Percentiles rank a stretch among this genome's conserved stretches.
Evolutionary conservation across 192 early-diverging fungal species (phyloP).

Genomic region (Glomus cerebriforme): DNA sequence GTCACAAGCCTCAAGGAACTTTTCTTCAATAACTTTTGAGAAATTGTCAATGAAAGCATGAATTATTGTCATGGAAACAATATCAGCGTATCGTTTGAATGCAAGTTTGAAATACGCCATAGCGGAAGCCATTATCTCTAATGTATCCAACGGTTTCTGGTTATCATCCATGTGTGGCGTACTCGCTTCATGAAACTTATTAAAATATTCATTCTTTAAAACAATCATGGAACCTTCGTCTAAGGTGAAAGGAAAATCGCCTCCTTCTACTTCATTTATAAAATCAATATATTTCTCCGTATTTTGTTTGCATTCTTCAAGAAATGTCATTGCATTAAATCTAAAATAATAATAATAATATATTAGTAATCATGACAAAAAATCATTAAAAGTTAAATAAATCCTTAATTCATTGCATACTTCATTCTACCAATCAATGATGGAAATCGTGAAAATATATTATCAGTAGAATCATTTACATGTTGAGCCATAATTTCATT

Average conservation of each 20-base stretch:
- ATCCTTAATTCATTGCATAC: not conserved
- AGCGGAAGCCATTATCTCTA: not conserved
- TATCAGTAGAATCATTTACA: not conserved
- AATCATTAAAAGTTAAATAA: too few relatives aligned
- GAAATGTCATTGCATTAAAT: not conserved
- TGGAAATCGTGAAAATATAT: constrained; percentile 8
- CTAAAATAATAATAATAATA: not conserved
- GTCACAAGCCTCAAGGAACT: not conserved
- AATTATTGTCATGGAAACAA: not conserved
- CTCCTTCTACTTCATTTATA: not conserved
- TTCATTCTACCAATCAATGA: not conserved
- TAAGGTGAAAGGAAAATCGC: not conserved
- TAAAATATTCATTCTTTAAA: not conserved
- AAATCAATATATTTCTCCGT: not conserved
- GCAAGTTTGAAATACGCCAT: not conserved
- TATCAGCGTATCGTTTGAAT: not conserved
- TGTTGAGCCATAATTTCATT: not conserved
- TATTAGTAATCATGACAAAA: not conserved
- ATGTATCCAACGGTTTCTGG: not conserved
- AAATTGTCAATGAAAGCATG: not conserved
- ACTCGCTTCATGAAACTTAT: not conserved
- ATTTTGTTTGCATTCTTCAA: constrained; percentile 6
- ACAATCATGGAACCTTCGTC: not conserved
- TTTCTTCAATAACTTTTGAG: not conserved
- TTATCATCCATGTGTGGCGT: not conserved